A percentile compares a stretch with the other conserved stretches of the same genome.
Conservation (phyloP, 1,284 basidiomycete species). For the Ustilago hordei region DNA sequence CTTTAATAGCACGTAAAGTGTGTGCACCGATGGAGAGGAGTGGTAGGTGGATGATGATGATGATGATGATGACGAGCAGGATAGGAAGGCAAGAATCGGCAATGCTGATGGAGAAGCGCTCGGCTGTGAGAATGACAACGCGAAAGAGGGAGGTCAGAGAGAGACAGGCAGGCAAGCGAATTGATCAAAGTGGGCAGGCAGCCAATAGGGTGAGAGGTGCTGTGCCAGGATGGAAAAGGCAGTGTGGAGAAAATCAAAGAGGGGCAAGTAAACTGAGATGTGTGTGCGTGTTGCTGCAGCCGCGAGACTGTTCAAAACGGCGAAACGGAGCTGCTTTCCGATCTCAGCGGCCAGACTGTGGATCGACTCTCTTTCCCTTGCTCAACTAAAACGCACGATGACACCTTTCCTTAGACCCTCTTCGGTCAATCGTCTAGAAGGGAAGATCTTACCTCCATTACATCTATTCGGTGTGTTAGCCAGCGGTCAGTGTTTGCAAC, state of each 20-base stretch:
- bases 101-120: not conserved
- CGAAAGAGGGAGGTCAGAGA: not conserved
- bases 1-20: not conserved
- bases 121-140: no score
- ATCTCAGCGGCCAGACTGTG: conserved; percentile 6
- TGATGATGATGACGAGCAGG: not conserved
- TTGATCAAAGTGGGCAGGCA: conserved; percentile 2
- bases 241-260: not conserved
- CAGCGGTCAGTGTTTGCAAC: no score
- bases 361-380: not conserved
- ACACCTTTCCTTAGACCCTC: conserved; percentile 3
- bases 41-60: not conserved
- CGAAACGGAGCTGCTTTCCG: conserved; percentile 10
- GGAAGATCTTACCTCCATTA: not conserved
- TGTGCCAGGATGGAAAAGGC: not conserved
- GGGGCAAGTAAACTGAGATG: not conserved
- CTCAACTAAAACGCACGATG: conserved; percentile 8
- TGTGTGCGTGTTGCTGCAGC: not conserved
- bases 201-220: not conserved
- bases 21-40: not conserved
- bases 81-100: conserved; percentile 12
- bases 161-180: not conserved
- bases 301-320: not conserved
- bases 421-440: not conserved
- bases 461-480: no score